phyloP scores from a whole-genome alignment of 106 monocot genomes.

The Acorus gramineus region DNA sequence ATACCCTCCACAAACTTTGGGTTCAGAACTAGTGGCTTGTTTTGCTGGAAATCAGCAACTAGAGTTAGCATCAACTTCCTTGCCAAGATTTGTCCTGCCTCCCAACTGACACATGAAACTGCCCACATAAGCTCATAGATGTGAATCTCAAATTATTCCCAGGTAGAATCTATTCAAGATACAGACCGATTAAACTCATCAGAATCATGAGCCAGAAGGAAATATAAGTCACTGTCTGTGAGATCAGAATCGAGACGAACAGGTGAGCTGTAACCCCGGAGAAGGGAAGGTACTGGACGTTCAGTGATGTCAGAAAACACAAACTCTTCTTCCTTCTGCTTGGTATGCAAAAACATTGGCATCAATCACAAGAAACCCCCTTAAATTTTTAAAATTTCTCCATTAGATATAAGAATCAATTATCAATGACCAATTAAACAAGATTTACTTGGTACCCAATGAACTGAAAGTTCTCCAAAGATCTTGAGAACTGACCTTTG shows the following conservation, averaged over 20 bases:
- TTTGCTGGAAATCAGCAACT: slow-evolving; percentile 70
- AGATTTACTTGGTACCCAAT: background rate
- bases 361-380: background rate
- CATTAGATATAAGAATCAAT: background rate
- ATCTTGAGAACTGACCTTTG: slow-evolving; percentile 34
- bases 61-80: slow-evolving; percentile 28
- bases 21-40: slow-evolving; percentile 57
- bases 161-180: too few relatives aligned
- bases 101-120: background rate
- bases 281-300: background rate
- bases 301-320: background rate
- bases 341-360: background rate
- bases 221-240: background rate
- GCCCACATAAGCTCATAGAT: too few relatives aligned
- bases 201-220: background rate
- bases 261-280: background rate
- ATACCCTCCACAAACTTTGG: slow-evolving; percentile 75
- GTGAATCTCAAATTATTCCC: too few relatives aligned
- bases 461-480: background rate
- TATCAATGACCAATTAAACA: background rate
- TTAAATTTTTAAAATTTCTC: too few relatives aligned
- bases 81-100: background rate
- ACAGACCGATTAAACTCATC: background rate
- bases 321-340: background rate
- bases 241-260: background rate